Evolutionary conservation across 2,329 filamentous ascomycete species (phyloP).

Genomic region (Drechslerella stenobrocha): DNA sequence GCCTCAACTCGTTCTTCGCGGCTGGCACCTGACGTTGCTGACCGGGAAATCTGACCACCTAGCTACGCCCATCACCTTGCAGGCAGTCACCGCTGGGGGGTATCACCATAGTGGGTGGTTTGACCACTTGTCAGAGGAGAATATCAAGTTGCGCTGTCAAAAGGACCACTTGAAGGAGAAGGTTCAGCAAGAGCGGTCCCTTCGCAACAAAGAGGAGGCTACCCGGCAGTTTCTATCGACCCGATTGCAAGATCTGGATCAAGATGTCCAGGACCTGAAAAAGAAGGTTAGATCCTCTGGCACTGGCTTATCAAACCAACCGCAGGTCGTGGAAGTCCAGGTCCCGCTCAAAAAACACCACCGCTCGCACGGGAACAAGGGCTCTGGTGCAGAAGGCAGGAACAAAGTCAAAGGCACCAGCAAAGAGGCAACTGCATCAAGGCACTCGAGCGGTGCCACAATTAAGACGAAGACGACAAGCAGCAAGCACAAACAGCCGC

Average conservation of each 20-base stretch:
- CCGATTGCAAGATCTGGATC: constrained; percentile 14
- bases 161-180: constrained; percentile 26
- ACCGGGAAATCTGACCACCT: too few relatives aligned
- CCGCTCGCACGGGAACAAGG: constrained; percentile 7
- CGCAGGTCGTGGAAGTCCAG: constrained; percentile 20
- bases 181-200: constrained; percentile 15
- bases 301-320: neutral
- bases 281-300: constrained; percentile 13
- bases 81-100: constrained; percentile 7
- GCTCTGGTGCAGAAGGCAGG: neutral
- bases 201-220: constrained; percentile 8
- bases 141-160: constrained; percentile 22
- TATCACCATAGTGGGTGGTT: neutral
- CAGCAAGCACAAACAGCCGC: constrained; percentile 27
- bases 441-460: constrained; percentile 1
- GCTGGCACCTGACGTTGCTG: too few relatives aligned
- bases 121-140: constrained; percentile 17
- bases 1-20: too few relatives aligned
- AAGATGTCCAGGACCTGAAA: constrained; percentile 29
- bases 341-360: constrained; percentile 19
- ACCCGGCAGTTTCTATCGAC: constrained; percentile 4
- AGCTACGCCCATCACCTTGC: constrained; percentile 28
- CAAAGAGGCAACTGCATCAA: constrained; percentile 1
- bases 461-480: constrained; percentile 2
- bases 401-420: neutral